A percentile compares a stretch with the other conserved stretches of the same genome.
These are phyloP conservation scores for Aspergillus arachidicola DNA, from an alignment of 2,329 filamentous ascomycete genomes.

Conservation along the genomic window DNA sequence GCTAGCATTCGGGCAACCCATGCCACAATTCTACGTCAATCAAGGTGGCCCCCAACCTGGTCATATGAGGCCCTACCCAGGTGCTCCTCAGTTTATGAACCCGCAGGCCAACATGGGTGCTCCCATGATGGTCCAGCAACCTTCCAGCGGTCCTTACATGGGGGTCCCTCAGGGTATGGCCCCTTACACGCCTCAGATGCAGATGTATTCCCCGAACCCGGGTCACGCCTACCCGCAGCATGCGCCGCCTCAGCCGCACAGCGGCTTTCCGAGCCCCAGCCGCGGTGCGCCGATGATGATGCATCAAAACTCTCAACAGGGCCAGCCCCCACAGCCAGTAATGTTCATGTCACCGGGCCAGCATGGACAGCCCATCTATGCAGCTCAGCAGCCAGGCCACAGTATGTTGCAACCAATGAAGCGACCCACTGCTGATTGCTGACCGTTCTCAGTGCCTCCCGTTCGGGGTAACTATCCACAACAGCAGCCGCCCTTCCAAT, in stretches of 20 bases:
- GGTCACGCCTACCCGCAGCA: conserved; percentile 67
- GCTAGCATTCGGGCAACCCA: conserved; percentile 70
- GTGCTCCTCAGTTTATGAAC: conserved; percentile 71
- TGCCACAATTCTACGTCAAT: conserved; percentile 71
- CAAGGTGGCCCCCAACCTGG: conserved; percentile 71
- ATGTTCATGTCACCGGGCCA: conserved; percentile 75
- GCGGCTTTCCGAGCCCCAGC: conserved; percentile 85
- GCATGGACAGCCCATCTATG: conserved; percentile 74
- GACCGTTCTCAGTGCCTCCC: conserved; percentile 56
- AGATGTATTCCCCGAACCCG: conserved; percentile 78
- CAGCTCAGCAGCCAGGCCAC: conserved; percentile 69
- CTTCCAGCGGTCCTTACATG: conserved; percentile 70
- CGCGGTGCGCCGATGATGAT: conserved; percentile 90
- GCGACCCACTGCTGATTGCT: conserved; percentile 33
- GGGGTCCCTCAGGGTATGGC: conserved; percentile 70
- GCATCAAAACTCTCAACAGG: conserved; percentile 90
- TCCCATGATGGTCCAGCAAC: conserved; percentile 82
- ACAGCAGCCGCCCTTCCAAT: conserved; percentile 65
- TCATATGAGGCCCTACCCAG: conserved; percentile 71
- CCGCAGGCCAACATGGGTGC: conserved; percentile 72
- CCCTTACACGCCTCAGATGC: conserved; percentile 71
- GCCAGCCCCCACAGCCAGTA: conserved; percentile 69
- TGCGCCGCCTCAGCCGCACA: conserved; percentile 58
- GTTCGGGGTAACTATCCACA: conserved; percentile 62
- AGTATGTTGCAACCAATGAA: conserved; percentile 60